Conservation (phyloP, 345 rosid species). For the Sisymbrium irio region DNA sequence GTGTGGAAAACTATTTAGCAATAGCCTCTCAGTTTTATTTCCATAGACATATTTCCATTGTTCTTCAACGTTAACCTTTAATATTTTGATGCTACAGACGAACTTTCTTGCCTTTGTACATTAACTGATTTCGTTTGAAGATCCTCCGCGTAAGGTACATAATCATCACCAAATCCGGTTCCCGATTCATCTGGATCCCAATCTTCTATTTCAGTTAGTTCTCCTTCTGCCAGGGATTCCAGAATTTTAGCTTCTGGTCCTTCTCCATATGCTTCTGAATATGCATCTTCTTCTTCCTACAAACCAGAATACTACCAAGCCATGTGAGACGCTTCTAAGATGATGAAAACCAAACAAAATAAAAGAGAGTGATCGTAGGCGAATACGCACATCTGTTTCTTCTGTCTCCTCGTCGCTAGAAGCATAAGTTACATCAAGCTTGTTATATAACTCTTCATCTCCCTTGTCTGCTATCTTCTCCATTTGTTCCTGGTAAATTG, state of each 20-base stretch:
- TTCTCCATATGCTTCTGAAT: conserved; percentile 39
- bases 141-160: neutral
- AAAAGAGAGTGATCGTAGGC: neutral
- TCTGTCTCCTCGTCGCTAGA: conserved; percentile 62
- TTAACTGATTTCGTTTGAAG: conserved; percentile 5
- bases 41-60: neutral
- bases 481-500: conserved; percentile 55
- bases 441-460: conserved; percentile 58
- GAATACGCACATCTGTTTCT: conserved; percentile 14
- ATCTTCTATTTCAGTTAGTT: neutral
- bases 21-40: neutral
- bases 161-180: conserved; percentile 5
- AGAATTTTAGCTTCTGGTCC: conserved; percentile 24
- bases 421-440: conserved; percentile 63
- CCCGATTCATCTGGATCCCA: conserved; percentile 13
- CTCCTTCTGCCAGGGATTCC: neutral
- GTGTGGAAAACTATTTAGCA: neutral
- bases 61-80: neutral
- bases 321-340: too few species aligned
- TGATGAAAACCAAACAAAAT: too few species aligned
- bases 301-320: conserved; percentile 11
- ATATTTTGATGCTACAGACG: neutral
- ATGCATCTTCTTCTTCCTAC: conserved; percentile 52
- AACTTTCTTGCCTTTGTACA: neutral
- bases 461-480: conserved; percentile 51